Conservation (phyloP, 331 rosid species). For the Acacia concinna region DNA sequence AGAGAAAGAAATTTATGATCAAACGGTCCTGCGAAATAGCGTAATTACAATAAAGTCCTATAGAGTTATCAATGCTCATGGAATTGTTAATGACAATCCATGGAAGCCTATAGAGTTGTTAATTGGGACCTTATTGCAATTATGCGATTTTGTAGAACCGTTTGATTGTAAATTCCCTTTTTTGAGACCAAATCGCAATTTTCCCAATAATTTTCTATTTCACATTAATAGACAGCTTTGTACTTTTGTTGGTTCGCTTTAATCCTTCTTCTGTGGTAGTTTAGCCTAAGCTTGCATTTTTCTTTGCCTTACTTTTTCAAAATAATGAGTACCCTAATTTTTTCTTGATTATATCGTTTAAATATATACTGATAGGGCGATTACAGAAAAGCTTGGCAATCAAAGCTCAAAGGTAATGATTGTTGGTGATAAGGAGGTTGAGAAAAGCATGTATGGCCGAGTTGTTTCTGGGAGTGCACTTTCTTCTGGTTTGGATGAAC, state of each 20-base stretch:
- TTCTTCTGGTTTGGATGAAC: constrained; percentile 66
- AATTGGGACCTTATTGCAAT: no score
- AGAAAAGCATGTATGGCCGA: constrained; percentile 70
- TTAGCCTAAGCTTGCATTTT: constrained; percentile 12
- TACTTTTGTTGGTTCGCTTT: constrained; percentile 17
- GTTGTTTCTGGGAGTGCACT: constrained; percentile 46
- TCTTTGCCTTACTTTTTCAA: not conserved
- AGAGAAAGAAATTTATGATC: no score
- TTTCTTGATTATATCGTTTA: constrained; percentile 22
- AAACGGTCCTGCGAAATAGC: no score
- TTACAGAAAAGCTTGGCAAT: constrained; percentile 81
- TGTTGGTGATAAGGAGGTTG: constrained; percentile 73
- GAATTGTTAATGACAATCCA: no score
- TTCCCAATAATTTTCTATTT: constrained; percentile 25
- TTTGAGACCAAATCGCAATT: no score
- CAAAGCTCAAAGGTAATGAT: constrained; percentile 62
- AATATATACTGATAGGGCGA: constrained; percentile 48
- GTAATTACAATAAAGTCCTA: no score
- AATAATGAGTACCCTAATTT: constrained; percentile 30
- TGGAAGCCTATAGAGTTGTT: no score
- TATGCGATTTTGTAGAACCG: no score
- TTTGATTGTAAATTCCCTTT: no score
- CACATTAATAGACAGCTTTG: not conserved
- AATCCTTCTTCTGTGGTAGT: constrained; percentile 24
- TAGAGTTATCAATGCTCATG: no score